These are phyloP conservation scores for Xylaria sp. DNA, from an alignment of 2,329 filamentous ascomycete genomes.

Conservation along the genomic window DNA sequence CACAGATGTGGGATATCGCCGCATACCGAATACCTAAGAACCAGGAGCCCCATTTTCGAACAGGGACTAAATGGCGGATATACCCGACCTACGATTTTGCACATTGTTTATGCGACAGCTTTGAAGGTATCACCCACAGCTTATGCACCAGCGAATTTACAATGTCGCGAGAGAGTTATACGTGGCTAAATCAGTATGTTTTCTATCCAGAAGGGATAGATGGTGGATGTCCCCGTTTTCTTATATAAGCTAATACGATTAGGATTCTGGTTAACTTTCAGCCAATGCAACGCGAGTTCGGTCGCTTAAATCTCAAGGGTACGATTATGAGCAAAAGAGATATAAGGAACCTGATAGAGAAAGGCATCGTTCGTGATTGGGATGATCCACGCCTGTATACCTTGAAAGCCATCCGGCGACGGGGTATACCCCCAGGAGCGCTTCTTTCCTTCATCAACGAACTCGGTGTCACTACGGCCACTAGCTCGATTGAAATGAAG, in stretches of 20 bases:
- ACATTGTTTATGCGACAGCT: not conserved
- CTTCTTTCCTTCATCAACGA: not conserved
- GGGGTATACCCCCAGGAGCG: too few relatives aligned
- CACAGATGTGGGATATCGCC: conserved; percentile 4
- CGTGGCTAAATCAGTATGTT: not conserved
- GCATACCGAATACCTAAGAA: conserved; percentile 5
- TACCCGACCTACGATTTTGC: not conserved
- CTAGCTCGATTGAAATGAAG: not conserved
- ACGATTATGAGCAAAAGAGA: not conserved
- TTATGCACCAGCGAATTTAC: not conserved
- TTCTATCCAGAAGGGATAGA: not conserved
- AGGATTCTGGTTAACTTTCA: not conserved
- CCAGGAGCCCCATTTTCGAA: not conserved
- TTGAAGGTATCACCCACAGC: not conserved
- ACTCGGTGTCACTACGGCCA: not conserved
- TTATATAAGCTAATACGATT: too few relatives aligned
- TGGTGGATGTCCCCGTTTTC: too few relatives aligned
- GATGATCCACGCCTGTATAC: not conserved
- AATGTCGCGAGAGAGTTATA: conserved; percentile 36
- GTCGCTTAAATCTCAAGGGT: not conserved
- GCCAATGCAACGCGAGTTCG: not conserved
- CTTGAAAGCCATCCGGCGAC: not conserved
- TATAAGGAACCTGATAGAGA: not conserved
- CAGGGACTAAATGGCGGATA: not conserved
- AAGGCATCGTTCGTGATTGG: not conserved